Evolutionary conservation across 192 early-diverging fungal species (phyloP), one percentile per base, ranked within the genome.

Genomic region (Powellomyces hirtus): DNA sequence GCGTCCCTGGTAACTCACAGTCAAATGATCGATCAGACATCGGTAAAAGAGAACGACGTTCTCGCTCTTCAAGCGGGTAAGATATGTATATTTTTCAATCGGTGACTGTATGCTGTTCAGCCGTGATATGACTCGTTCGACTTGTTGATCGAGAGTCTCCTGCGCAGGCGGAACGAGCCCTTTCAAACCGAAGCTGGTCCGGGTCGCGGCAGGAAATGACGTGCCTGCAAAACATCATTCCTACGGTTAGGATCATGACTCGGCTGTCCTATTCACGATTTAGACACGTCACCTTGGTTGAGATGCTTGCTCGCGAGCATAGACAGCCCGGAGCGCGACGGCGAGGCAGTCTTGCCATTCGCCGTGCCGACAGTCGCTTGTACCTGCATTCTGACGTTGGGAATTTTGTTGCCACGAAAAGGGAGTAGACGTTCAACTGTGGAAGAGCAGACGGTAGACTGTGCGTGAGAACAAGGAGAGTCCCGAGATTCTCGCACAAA

Each of bases 41-140:
- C 86, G 83, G 73, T 97, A 97, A 77, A 97, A 97, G 65, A 97
- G 81, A 52, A 83, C 82, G 51, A 84, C 61, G 75, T 95, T 85
- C 56, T 90, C 91, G 67, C 84, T 90, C 68, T 88, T 81, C 74
- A 97, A 81, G 77, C 89, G 85, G 51, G 90, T 86, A 72, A 97
- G 78, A 77, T 92, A 95, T 38, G 89, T 84, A 74, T 93, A 94
- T 75, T 94, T 92, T 52, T 94, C 91, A 38, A 97, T 76, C 13
- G 85, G 71, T 4, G 84, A 80, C 20, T 82, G 68, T 78, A 91
- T 87, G 72, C 81, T 75, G 38, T 86, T 76, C 26, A 97, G 75
- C 77, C 90, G 87, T 40, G 80, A 74, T 16, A 91, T 70, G 1
- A 89, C 90, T 57, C 92, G 90, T 37, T 82, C 80, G 64, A 89